Conservation (phyloP, 306 rosid genomes). For the Medicago ruthenica region DNA sequence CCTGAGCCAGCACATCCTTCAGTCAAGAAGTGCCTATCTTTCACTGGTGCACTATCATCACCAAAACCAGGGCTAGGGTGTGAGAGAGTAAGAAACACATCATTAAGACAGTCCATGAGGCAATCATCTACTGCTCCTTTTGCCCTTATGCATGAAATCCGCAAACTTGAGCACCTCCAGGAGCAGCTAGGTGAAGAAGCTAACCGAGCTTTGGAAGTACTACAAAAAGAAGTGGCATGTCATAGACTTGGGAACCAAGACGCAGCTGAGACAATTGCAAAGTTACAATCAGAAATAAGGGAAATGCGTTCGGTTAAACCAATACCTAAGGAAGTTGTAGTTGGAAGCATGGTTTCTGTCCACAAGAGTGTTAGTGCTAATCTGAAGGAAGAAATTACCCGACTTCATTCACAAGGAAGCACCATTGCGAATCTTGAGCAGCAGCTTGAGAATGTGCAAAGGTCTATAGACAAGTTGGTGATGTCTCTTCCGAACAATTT, state of each 20-base stretch:
- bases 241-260: constrained; percentile 98
- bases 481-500: constrained; percentile 93
- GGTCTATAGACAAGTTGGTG: constrained; percentile 96
- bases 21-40: constrained; percentile 95
- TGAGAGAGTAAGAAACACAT: constrained; percentile 63
- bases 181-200: constrained; percentile 99
- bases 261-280: constrained; percentile 99
- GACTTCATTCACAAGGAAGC: constrained; percentile 99
- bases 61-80: constrained; percentile 59
- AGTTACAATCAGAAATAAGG: constrained; percentile 91
- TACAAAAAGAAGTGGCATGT: constrained; percentile 98
- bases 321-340: constrained; percentile 70
- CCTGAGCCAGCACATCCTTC: constrained; percentile 61
- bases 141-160: constrained; percentile 97
- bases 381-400: constrained; percentile 94
- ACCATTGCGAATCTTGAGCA: constrained; percentile 95
- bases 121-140: constrained; percentile 97
- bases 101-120: constrained; percentile 88
- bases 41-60: constrained; percentile 65
- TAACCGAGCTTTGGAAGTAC: constrained; percentile 89
- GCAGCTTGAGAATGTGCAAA: constrained; percentile 98
- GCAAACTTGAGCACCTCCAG: constrained; percentile 98
- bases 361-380: constrained; percentile 93
- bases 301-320: constrained; percentile 80
- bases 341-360: constrained; percentile 71